Evolutionary conservation across 106 monocot genomes (phyloP).

Genomic region (Chionographis japonica): DNA sequence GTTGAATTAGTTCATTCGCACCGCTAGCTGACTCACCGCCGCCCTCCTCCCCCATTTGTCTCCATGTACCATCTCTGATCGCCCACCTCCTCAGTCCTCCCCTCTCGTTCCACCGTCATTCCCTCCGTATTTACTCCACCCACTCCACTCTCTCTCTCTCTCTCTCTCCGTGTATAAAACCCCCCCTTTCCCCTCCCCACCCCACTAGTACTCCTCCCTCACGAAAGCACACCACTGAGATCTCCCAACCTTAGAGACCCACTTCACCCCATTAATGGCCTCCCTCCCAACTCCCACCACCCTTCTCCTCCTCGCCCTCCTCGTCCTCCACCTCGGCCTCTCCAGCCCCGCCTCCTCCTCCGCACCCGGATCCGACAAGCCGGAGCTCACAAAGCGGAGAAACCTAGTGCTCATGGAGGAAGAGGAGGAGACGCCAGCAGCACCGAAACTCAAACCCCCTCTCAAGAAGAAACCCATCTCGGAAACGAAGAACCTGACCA

Average conservation of each 20-base stretch:
- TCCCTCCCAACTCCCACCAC: neutral
- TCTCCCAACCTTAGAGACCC: neutral
- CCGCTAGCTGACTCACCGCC: no score
- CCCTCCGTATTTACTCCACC: neutral
- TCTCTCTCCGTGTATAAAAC: neutral
- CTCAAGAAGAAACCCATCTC: conserved; percentile 23
- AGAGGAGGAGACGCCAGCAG: neutral
- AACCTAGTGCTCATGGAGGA: neutral
- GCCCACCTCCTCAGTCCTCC: neutral
- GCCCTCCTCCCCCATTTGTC: no score
- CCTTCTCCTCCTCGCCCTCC: conserved; percentile 14
- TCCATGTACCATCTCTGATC: no score
- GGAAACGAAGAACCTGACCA: conserved; percentile 34
- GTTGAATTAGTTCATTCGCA: no score
- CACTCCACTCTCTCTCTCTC: neutral
- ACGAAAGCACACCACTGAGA: neutral
- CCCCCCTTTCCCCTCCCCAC: neutral
- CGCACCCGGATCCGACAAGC: conserved; percentile 5
- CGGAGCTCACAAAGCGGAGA: conserved; percentile 15
- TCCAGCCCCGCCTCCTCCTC: conserved; percentile 4
- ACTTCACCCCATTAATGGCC: conserved; percentile 12
- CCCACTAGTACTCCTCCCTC: neutral
- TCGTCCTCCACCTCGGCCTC: conserved; percentile 11
- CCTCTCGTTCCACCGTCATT: no score
- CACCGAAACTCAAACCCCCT: neutral